These are phyloP conservation scores for Neofusicoccum umdonicola DNA, from an alignment of 2,329 filamentous ascomycete species.

Conservation along the genomic window DNA sequence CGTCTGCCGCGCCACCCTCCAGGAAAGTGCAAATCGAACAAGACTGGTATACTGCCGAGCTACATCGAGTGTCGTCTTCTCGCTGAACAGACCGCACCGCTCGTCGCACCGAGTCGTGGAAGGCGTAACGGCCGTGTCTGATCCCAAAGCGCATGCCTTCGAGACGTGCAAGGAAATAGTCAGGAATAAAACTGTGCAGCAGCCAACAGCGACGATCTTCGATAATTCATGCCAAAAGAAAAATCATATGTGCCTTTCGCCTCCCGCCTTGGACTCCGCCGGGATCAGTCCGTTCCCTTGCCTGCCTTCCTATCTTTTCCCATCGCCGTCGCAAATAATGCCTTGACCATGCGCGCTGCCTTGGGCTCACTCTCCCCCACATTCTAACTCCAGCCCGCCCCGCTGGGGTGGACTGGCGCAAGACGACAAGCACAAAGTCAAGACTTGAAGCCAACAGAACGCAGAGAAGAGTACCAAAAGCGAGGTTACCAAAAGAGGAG, in stretches of 20 bases:
- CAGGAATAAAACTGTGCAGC: background rate
- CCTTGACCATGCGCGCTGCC: slow-evolving; percentile 3
- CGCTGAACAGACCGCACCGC: background rate
- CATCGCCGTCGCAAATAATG: slow-evolving; percentile 1
- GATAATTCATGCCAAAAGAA: slow-evolving; percentile 9
- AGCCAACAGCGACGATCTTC: background rate
- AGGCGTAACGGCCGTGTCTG: slow-evolving; percentile 1
- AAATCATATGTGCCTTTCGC: slow-evolving; percentile 8
- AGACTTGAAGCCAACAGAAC: slow-evolving; percentile 3
- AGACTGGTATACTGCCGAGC: slow-evolving; percentile 6
- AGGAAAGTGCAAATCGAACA: background rate
- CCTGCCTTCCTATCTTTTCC: slow-evolving; percentile 10
- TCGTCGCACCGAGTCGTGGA: background rate
- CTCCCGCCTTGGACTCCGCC: background rate
- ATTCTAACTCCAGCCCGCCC: background rate
- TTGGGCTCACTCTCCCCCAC: background rate
- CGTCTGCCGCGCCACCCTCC: background rate
- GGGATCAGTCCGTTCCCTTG: background rate
- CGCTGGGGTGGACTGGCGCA: background rate
- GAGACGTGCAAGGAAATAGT: background rate
- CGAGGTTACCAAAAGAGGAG: background rate
- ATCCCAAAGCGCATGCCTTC: background rate
- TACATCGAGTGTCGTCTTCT: background rate
- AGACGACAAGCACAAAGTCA: background rate
- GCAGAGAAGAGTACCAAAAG: slow-evolving; percentile 2